Evolutionary conservation across 2,329 filamentous ascomycete genomes (phyloP).

Genomic region (Colletotrichum kahawae): DNA sequence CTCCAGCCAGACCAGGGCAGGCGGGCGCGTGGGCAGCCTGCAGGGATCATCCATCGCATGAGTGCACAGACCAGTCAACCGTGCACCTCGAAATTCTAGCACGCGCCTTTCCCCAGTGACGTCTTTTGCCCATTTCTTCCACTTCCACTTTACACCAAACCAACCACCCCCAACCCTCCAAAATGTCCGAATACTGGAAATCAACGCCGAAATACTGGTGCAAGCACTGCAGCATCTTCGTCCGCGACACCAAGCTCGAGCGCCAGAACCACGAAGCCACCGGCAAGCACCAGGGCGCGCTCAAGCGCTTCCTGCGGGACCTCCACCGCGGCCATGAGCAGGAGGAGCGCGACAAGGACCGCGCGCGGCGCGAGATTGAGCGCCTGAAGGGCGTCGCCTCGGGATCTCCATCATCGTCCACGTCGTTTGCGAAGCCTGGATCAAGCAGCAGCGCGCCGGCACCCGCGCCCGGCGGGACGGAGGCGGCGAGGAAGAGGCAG

Average conservation of each 20-base stretch:
- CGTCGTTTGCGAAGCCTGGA: slow-evolving; percentile 33
- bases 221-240: slow-evolving; percentile 91
- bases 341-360: slow-evolving; percentile 80
- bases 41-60: not conserved
- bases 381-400: slow-evolving; percentile 80
- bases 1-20: not conserved
- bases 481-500: slow-evolving; percentile 79
- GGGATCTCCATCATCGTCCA: slow-evolving; percentile 36
- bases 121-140: not conserved
- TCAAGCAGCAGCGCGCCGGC: slow-evolving; percentile 12
- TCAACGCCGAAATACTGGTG: slow-evolving; percentile 98
- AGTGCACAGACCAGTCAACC: not conserved
- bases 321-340: slow-evolving; percentile 85
- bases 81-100: slow-evolving; percentile 1
- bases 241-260: slow-evolving; percentile 92
- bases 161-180: not conserved
- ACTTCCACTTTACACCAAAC: not conserved
- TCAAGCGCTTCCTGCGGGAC: slow-evolving; percentile 89
- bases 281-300: slow-evolving; percentile 79
- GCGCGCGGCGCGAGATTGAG: slow-evolving; percentile 83
- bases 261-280: slow-evolving; percentile 89
- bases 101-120: not conserved
- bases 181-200: slow-evolving; percentile 98
- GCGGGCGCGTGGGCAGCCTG: not conserved
- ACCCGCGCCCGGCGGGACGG: slow-evolving; percentile 37